Evolutionary conservation across 2,329 filamentous ascomycete genomes (phyloP), one percentile per base, ranked within the genome.

Genomic region (Clonostachys sp.): DNA sequence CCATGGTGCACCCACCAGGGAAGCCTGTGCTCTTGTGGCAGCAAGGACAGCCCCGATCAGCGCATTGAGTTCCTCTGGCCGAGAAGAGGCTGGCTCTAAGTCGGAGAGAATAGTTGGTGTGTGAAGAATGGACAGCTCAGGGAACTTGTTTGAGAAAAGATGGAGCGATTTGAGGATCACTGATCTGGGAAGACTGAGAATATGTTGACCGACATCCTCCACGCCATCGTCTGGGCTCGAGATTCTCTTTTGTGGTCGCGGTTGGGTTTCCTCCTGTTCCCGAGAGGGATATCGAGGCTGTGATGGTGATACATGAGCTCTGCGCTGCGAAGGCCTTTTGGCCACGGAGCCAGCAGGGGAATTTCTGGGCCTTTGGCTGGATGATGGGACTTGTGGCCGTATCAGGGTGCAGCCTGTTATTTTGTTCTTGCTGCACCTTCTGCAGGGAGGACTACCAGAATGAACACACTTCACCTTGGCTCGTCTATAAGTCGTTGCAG

Each of bases 381-480:
- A 45, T 30, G 10, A 44, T 44, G 41, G 46, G 9, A 44, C 47
- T 14, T 49, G 49, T 3, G 61, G 58, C 30, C 56, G 48, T 2
- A 51, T 57, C 3, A 67, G 53, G 34, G 54, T 50, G 35, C 65
- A 67, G 1, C 51, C 54, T 6, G 50, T 30, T 5, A 55, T 55
- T 4, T 54, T 55, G 3, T 59, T 53, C 41, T 58, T 60, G 18
- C 53, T 50, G 30, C 64, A 67, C 34, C 60, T 55, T 16, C 56
- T 53, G 5, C 64, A 67, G 1, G 64, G 64, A 16, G 61, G 47
- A 4, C 34, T 51, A 18, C 64, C 64, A 6, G 50, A 42, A 48
- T 66, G 61, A 12, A 62, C 53, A 45, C 64, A 67, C 42, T 67
- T 67, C 13, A 66, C 53, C 42, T 67, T 67, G 40, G 62, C 64